Percentiles rank a stretch among this genome's conserved stretches.
phyloP scores from a whole-genome alignment of 495 filamentous ascomycete genomes.

The Daldinia decipiens region DNA sequence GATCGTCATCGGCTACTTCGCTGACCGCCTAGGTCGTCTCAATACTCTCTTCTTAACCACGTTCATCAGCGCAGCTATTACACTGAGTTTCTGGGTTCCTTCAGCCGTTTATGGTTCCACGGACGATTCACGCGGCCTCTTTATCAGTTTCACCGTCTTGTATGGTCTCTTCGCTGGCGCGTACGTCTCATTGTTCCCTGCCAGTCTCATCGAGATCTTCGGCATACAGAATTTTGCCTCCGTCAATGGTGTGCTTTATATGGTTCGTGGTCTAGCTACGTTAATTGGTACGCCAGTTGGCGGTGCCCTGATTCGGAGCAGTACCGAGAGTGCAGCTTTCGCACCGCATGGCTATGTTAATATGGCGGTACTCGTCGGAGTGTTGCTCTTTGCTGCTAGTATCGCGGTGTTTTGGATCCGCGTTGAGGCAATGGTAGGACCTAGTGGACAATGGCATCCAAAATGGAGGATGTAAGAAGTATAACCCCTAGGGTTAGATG shows the following conservation, averaged over 20 bases:
- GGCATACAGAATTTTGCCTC: background rate
- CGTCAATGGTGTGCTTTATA: background rate
- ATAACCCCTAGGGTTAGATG: background rate
- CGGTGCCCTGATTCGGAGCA: conserved; percentile 10
- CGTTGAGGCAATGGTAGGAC: conserved; percentile 14
- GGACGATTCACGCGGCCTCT: background rate
- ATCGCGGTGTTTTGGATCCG: conserved; percentile 14
- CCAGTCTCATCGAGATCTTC: background rate
- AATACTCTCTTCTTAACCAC: background rate
- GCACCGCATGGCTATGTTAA: conserved; percentile 12
- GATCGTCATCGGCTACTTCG: background rate
- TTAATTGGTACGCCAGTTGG: conserved; percentile 2
- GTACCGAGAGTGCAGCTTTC: background rate
- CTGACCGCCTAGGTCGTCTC: background rate
- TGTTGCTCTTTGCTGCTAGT: conserved; percentile 15
- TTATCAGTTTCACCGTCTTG: background rate
- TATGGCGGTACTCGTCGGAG: conserved; percentile 3
- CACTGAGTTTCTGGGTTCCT: background rate
- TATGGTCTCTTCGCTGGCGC: background rate
- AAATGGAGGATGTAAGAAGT: conserved; percentile 18
- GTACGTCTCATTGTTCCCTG: background rate
- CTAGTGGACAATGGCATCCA: background rate
- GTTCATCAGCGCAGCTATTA: background rate
- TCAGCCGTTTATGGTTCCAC: background rate
- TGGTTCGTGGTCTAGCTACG: background rate